Evolutionary conservation across 1,284 basidiomycete genomes (phyloP), one percentile per base, ranked within the genome.

Genomic region (Tylopilus sp.): DNA sequence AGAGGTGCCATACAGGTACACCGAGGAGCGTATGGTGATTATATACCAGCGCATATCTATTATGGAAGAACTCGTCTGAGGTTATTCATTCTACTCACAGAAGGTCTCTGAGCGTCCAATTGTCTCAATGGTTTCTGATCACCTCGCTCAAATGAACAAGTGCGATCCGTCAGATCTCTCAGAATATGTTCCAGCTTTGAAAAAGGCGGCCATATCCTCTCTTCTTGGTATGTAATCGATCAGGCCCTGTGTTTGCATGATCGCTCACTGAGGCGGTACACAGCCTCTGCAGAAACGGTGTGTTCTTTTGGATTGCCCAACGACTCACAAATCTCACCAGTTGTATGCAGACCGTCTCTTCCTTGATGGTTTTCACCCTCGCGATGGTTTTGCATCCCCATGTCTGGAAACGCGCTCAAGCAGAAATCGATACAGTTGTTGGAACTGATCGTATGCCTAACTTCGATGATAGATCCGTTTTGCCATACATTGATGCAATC

Each of bases 401-500:
- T 3, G 72, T 75, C 1, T 78, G 74, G 63, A 69, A 68, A 53
- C 72, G 66, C 4, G 79, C 81, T 4, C 83, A 83, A 47, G 71
- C 69, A 9, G 82, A 85, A 58, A 72, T 86, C 5, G 82, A 84
- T 61, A 52, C 65, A 0, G 74, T 81, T 6, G 54, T 82, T 22
- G 81, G 82, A 4, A 61, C 60, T 0, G 73, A 78, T 18, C 71
- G 79, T 13, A 71, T 85, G 3, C 84, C 84, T 2, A 73, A 72
- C 1, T 80, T 83, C 32, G 69, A 69, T 13, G 85, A 86, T 57
- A 68, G 77, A 36, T 58, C 73, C 2, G 61, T 62, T 1, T 70
- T 86, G 44, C 81, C 80, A 0, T 84, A 82, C 55, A 62, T 83
- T 7, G 71, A 76, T 8, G 80, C 79, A 0, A 56, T 82, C 18